A percentile compares a stretch with the other conserved stretches of the same genome.
These are phyloP conservation scores for Apophysomyces trapeziformis DNA, from an alignment of 371 early-diverging fungal species.

Conservation along the genomic window DNA sequence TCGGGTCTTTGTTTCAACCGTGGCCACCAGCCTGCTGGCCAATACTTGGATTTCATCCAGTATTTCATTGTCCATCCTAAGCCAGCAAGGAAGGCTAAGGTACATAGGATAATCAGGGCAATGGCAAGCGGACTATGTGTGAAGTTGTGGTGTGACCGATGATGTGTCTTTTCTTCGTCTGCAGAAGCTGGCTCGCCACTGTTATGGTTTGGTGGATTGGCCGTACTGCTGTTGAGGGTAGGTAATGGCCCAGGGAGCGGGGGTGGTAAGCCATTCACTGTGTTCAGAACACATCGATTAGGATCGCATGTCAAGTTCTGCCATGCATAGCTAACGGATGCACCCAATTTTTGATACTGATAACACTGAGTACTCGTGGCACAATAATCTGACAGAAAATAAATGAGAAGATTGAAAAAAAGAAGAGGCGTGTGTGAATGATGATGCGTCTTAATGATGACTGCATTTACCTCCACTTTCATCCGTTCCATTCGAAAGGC, in stretches of 20 bases:
- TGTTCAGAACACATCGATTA: conserved; percentile 31
- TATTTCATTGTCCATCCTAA: conserved; percentile 21
- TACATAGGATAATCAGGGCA: conserved; percentile 31
- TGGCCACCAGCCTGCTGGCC: background rate
- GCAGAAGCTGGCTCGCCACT: background rate
- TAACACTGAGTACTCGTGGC: conserved; percentile 48
- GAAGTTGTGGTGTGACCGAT: background rate
- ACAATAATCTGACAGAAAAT: conserved; percentile 31
- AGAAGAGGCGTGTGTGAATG: background rate
- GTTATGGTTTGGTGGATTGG: background rate
- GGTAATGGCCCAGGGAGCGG: conserved; percentile 27
- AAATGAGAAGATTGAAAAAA: background rate
- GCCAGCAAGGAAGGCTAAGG: conserved; percentile 26
- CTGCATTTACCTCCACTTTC: conserved; percentile 32
- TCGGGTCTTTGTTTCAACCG: conserved; percentile 6
- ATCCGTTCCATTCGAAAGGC: conserved; percentile 43
- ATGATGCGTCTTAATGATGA: background rate
- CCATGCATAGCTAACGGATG: conserved; percentile 37
- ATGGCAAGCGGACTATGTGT: conserved; percentile 31
- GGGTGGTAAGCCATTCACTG: conserved; percentile 26
- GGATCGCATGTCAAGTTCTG: conserved; percentile 48
- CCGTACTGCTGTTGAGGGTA: background rate
- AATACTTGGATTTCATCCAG: conserved; percentile 22
- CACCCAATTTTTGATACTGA: conserved; percentile 36
- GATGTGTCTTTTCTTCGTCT: background rate